Evolutionary conservation across 371 early-diverging fungal genomes (phyloP).

Genomic region (Actinomortierella ambigua): DNA sequence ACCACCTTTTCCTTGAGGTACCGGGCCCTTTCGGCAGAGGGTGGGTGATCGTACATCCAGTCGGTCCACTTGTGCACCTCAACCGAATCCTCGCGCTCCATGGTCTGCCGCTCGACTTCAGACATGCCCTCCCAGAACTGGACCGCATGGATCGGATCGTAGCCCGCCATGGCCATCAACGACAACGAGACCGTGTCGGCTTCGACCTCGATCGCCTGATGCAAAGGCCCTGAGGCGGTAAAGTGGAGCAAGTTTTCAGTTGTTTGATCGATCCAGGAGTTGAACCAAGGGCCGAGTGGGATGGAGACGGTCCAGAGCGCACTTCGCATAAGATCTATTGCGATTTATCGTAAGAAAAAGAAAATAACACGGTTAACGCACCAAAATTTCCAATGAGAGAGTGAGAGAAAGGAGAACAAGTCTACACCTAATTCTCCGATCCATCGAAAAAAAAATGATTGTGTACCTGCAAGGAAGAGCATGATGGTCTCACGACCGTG

Average conservation of each 20-base stretch:
- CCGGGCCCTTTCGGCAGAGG: constrained; percentile 35
- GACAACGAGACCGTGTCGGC: constrained; percentile 63
- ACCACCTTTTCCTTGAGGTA: constrained; percentile 43
- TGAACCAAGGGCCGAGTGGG: constrained; percentile 45
- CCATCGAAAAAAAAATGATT: background rate
- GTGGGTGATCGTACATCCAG: constrained; percentile 48
- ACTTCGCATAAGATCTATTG: constrained; percentile 29
- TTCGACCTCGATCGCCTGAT: constrained; percentile 45
- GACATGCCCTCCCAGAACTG: constrained; percentile 56
- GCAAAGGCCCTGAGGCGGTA: constrained; percentile 35
- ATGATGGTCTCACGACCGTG: constrained; percentile 52
- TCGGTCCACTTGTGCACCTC: constrained; percentile 45
- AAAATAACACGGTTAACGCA: background rate
- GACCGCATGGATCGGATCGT: constrained; percentile 54
- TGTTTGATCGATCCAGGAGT: constrained; percentile 38
- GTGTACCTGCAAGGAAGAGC: constrained; percentile 35
- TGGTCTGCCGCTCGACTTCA: constrained; percentile 41
- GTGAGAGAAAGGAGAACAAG: background rate
- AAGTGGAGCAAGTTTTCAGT: constrained; percentile 29
- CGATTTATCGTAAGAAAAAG: background rate
- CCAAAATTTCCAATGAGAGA: background rate
- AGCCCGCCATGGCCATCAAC: constrained; percentile 61
- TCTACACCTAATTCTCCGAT: too few relatives aligned
- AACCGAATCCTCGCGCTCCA: constrained; percentile 20
- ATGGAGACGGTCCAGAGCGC: constrained; percentile 41